A percentile compares a stretch with the other conserved stretches of the same genome.
phyloP scores from a whole-genome alignment of 2,329 filamentous ascomycete genomes.

The Penicillium sp. region DNA sequence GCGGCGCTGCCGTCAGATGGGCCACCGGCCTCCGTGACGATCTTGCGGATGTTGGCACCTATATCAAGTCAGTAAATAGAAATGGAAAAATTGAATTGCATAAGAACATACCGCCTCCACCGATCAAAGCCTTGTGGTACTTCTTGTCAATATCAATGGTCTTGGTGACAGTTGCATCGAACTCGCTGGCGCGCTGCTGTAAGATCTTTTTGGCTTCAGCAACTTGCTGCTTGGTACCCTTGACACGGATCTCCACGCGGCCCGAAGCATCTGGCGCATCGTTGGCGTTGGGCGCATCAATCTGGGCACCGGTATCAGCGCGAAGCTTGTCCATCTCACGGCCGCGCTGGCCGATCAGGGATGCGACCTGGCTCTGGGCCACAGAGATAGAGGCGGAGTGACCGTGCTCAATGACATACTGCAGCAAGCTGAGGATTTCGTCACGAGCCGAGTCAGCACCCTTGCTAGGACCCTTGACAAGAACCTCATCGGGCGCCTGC shows the following conservation, averaged over 20 bases:
- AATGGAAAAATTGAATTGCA: not conserved
- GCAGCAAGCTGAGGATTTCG: conserved; percentile 82
- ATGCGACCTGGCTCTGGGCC: conserved; percentile 88
- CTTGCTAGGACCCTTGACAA: conserved; percentile 86
- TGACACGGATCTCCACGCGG: conserved; percentile 82
- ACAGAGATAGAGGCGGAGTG: conserved; percentile 77
- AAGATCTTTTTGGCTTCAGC: conserved; percentile 88
- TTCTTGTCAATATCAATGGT: conserved; percentile 91
- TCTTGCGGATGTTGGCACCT: conserved; percentile 82
- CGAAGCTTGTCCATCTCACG: conserved; percentile 88
- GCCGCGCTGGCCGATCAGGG: conserved; percentile 86
- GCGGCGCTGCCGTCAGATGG: conserved; percentile 82
- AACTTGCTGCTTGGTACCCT: conserved; percentile 88
- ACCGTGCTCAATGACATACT: conserved; percentile 88
- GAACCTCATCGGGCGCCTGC: conserved; percentile 83
- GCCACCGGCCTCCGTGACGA: conserved; percentile 84
- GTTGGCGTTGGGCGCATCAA: conserved; percentile 82
- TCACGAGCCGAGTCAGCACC: conserved; percentile 90
- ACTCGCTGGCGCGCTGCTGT: conserved; percentile 79
- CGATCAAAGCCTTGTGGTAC: conserved; percentile 82
- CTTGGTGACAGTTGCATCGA: conserved; percentile 84
- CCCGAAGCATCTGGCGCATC: conserved; percentile 65
- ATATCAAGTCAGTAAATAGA: conserved; percentile 40
- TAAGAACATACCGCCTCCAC: conserved; percentile 69
- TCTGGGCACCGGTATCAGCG: conserved; percentile 77